Evolutionary conservation across 2,329 filamentous ascomycete species (phyloP), one percentile per base, ranked within the genome.

Genomic region (Cyclaneusma minus): DNA sequence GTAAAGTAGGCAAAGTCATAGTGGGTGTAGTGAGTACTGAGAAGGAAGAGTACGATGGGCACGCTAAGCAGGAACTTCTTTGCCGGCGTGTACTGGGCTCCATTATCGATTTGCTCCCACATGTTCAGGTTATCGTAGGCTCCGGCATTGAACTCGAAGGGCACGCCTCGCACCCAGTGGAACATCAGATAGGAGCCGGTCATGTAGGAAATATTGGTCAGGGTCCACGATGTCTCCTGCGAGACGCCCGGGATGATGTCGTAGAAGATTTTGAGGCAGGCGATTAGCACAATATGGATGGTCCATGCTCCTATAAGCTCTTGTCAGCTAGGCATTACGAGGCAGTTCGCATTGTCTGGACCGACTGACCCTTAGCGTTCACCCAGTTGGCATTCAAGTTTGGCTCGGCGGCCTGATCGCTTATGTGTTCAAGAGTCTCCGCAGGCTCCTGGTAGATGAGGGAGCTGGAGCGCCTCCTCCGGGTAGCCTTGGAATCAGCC

Each of bases 71-170:
- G 64, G 48, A 98, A 98, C 56, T 98, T 98, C 65, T 98, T 98
- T 39, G 89, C 82, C 4, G 89, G 89, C 1, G 89, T 98, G 60
- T 95, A 98, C 54, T 98, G 89, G 43, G 89, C 89, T 24, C 89
- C 89, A 46, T 95, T 91, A 61, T 98, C 89, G 52, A 98, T 98
- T 59, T 98, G 89, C 61, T 98, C 89, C 89, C 89, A 98, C 89
- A 98, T 95, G 60, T 95, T 98, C 48, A 98, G 67, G 54, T 98
- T 95, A 64, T 98, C 89, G 55, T 95, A 98, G 42, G 89, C 89
- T 32, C 89, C 89, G 30, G 82, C 78, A 50, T 98, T 98, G 67
- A 98, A 98, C 54, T 98, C 89, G 49, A 98, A 98, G 5, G 89
- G 89, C 24, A 95, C 83, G 42, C 89, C 89, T 49, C 87, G 83